Evolutionary conservation across 176 grass and related monocot genomes (phyloP), one percentile per base, ranked within the genome.

Genomic region (Saccharum spontaneum): DNA sequence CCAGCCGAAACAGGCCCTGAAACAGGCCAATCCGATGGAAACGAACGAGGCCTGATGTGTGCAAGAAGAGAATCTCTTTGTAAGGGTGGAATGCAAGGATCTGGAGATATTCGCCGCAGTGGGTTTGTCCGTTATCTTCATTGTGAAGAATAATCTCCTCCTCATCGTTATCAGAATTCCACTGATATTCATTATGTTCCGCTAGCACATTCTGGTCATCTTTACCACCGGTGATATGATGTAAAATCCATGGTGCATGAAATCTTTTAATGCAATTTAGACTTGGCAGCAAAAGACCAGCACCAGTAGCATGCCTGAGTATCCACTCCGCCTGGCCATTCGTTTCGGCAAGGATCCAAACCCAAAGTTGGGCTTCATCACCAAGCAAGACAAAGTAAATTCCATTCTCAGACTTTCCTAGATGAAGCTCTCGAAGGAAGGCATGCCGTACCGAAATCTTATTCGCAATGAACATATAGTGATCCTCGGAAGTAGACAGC

Each of bases 31-130:
- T n/a, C n/a, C n/a, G n/a, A n/a, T n/a, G n/a, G n/a, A n/a, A n/a
- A n/a, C n/a, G n/a, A n/a, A n/a, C n/a, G n/a, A n/a, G n/a, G n/a
- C n/a, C n/a, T n/a, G 46, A 49, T 5, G 4, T 15, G 13, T 49
- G 46, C 46, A 49, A 49, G 46, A 49, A 49, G 46, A 49, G 46
- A 49, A 49, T 49, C 14, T 49, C 46, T 49, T 16, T 49, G 4
- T 49, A 49, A 49, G 46, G 50, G 17, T 54, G 50, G 50, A 54
- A 54, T 54, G 50, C 50, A 54, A 57, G 18, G 18, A 57, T 57
- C 6, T 57, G 18, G 0, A 57, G 52, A 8, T 0, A 1, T 4
- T 1, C 5, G 49, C 6, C 0, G 16, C 0, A 1, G 1, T 3
- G 17, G 50, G 50, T 7, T 54, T 54, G 50, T 22, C 7, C 7